Evolutionary conservation across 108 stramenopile species (phyloP).

Genomic region (Pseudonitzschia delicatissima): DNA sequence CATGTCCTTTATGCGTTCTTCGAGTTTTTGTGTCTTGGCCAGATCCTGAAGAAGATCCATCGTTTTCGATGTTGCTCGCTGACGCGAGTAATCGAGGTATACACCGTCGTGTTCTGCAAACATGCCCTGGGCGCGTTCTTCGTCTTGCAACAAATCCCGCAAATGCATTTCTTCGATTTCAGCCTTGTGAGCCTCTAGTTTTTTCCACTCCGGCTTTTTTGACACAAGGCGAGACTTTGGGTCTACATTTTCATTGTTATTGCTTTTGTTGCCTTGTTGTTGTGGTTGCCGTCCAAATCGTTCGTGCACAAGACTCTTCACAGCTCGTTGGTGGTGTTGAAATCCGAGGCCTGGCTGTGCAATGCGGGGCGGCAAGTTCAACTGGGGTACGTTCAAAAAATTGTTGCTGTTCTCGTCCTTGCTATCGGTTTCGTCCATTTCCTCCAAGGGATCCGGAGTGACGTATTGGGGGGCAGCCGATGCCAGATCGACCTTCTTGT

Average conservation of each 20-base stretch:
- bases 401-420: neutral
- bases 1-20: constrained; percentile 86
- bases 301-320: constrained; percentile 29
- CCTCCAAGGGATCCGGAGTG: constrained; percentile 3
- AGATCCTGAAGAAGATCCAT: constrained; percentile 75
- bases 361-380: constrained; percentile 27
- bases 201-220: constrained; percentile 68
- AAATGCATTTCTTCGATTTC: constrained; percentile 64
- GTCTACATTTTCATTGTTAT: neutral
- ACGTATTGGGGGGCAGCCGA: constrained; percentile 20
- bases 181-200: constrained; percentile 49
- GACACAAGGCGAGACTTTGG: constrained; percentile 47
- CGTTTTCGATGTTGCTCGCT: constrained; percentile 75
- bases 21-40: constrained; percentile 63
- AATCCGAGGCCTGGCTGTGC: constrained; percentile 29
- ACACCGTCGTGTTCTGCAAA: constrained; percentile 85
- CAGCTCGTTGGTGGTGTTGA: constrained; percentile 44
- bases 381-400: constrained; percentile 19
- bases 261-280: constrained; percentile 12
- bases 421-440: neutral
- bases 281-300: constrained; percentile 6
- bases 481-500: constrained; percentile 8
- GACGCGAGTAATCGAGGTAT: constrained; percentile 84
- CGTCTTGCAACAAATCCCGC: constrained; percentile 72
- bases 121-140: constrained; percentile 64